Conservation (phyloP, 2,329 filamentous ascomycete genomes). For the Pseudogymnoascus sp. region DNA sequence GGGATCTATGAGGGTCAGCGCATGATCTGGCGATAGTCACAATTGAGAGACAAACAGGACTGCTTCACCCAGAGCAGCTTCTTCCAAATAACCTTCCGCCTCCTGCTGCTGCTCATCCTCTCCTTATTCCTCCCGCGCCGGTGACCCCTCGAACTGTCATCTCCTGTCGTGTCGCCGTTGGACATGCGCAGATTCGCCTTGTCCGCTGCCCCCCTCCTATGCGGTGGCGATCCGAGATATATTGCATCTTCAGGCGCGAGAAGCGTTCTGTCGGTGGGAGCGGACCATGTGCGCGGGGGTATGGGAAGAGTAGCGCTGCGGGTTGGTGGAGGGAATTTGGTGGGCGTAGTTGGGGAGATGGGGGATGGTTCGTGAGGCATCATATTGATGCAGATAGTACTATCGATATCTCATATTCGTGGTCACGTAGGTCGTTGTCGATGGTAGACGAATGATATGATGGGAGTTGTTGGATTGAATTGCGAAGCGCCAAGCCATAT, state of each 20-base stretch:
- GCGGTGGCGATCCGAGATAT: slow-evolving; percentile 54
- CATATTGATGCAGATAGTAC: slow-evolving; percentile 7
- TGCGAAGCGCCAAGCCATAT: neutral
- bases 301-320: slow-evolving; percentile 22
- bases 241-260: slow-evolving; percentile 83
- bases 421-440: neutral
- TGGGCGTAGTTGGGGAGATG: slow-evolving; percentile 7
- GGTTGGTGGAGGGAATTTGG: slow-evolving; percentile 20
- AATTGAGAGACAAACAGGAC: slow-evolving; percentile 54
- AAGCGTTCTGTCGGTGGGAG: slow-evolving; percentile 49
- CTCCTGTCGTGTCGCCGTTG: slow-evolving; percentile 18
- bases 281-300: neutral
- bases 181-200: slow-evolving; percentile 34
- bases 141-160: slow-evolving; percentile 13
- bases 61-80: slow-evolving; percentile 98
- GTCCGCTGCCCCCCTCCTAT: slow-evolving; percentile 35
- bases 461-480: neutral
- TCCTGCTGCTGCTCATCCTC: slow-evolving; percentile 46
- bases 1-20: slow-evolving; percentile 57
- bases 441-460: neutral
- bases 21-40: neutral
- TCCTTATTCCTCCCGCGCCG: slow-evolving; percentile 24
- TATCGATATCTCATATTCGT: slow-evolving; percentile 4
- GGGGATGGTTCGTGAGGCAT: slow-evolving; percentile 8
- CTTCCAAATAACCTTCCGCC: slow-evolving; percentile 75